Percentiles rank a stretch among this genome's conserved stretches.
Evolutionary conservation across 495 filamentous ascomycete species (phyloP).

Genomic region (Podospora conica): DNA sequence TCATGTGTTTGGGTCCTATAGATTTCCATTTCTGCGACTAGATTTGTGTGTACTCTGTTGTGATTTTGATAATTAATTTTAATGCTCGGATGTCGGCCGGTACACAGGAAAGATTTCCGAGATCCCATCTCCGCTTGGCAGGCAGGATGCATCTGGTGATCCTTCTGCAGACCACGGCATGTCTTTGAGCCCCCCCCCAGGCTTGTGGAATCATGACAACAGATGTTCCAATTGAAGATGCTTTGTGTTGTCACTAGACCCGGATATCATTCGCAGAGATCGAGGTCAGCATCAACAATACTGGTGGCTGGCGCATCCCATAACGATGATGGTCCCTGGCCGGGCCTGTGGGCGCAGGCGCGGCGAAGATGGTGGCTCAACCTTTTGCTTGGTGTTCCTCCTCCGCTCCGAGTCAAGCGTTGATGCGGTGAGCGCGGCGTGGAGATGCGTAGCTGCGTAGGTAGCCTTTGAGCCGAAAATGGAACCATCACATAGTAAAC

Average conservation of each 20-base stretch:
- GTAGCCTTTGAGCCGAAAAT: neutral
- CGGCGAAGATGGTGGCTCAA: neutral
- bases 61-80: neutral
- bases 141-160: neutral
- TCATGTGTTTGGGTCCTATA: neutral
- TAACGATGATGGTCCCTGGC: neutral
- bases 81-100: neutral
- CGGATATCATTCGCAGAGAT: neutral
- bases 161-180: neutral
- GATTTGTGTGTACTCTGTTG: neutral
- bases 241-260: neutral
- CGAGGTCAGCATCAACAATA: neutral
- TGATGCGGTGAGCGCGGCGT: neutral
- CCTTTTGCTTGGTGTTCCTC: neutral
- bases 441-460: neutral
- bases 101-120: neutral
- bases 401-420: neutral
- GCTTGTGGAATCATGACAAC: neutral
- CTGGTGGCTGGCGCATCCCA: neutral
- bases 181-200: neutral
- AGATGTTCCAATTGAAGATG: neutral
- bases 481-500: neutral
- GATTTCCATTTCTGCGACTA: neutral
- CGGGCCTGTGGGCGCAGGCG: neutral
- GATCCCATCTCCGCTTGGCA: neutral